Percentiles rank a stretch among this genome's conserved stretches.
Conservation (phyloP, 441 rosid genomes). For the Mallotus repandus region DNA sequence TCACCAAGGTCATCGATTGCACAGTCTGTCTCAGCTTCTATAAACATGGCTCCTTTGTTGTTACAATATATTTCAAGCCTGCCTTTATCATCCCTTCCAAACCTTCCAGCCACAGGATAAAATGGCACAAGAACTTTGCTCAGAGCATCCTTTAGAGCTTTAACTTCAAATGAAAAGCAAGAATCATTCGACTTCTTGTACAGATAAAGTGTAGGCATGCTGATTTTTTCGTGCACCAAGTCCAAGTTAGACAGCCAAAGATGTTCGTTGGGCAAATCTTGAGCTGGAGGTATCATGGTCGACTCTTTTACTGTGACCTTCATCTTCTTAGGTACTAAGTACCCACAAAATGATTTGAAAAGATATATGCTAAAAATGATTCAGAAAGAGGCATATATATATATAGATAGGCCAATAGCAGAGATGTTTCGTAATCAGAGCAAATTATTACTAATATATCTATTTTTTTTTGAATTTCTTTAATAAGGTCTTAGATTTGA, state of each 20-base stretch:
- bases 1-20: no score
- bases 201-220: not conserved
- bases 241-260: conserved; percentile 37
- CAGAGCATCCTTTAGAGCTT: conserved; percentile 14
- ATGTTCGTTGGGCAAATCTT: conserved; percentile 26
- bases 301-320: conserved; percentile 32
- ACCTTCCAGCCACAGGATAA: conserved; percentile 22
- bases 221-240: conserved; percentile 7
- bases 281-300: conserved; percentile 28
- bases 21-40: no score
- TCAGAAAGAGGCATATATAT: no score
- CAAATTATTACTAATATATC: no score
- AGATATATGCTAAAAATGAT: no score
- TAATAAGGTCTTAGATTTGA: no score
- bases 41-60: no score
- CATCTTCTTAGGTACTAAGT: conserved; percentile 17
- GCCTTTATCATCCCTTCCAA: conserved; percentile 16
- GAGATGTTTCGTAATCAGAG: no score
- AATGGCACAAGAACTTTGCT: conserved; percentile 17
- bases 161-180: not conserved
- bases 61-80: not conserved
- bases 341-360: no score
- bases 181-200: not conserved
- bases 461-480: no score
- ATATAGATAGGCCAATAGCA: no score